Base-by-base conservation (phyloP, 768 basidiomycete genomes). In the Suillus ampliporus region DNA sequence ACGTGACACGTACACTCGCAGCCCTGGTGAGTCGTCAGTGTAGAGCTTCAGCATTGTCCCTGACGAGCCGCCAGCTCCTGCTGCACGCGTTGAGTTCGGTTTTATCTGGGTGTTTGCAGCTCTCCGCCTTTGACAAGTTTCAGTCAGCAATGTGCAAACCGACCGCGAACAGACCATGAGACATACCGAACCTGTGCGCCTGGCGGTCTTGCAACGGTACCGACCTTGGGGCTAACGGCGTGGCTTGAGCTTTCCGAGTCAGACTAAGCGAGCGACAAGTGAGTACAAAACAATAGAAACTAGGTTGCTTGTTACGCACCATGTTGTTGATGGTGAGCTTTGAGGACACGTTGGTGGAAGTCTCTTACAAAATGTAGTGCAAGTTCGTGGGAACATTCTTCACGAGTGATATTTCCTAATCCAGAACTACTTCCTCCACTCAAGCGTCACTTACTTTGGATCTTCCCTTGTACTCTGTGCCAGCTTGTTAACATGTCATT, bases 21-120 rank as follows among this genome's bases (percentile, higher is more conserved):
- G 85, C 26, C 97, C 97, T 52, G 94, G 94, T 62, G 96, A 96
- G 74, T 98, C 97, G 74, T 98, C 97, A 43, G 97, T 99, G 86
- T 99, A 99, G 5, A 99, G 84, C 80, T 94, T 95, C 72, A 99
- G 86, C 97, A 99, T 99, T 61, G 97, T 99, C 81, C 94, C 97
- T 62, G 91, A 94, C 41, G 93, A 95, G 60, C 97, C 97, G 59
- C 97, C 97, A 62, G 95, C 95, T 46, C 97, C 95, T 31, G 96
- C 95, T 44, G 95, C 89, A 62, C 96, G 90, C 35, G 89, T 76
- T 1, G 94, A 96, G 74, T 95, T 95, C 28, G 95, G 94, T 76
- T 84, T 88, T 7, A 77, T 89, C 66, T 89, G 88, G 57, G 80
- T 71, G 47, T 84, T 86, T 64, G 85, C 84, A 67, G 92, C 91